phyloP scores from a whole-genome alignment of 495 filamentous ascomycete species.

The Penicillium paradoxum region DNA sequence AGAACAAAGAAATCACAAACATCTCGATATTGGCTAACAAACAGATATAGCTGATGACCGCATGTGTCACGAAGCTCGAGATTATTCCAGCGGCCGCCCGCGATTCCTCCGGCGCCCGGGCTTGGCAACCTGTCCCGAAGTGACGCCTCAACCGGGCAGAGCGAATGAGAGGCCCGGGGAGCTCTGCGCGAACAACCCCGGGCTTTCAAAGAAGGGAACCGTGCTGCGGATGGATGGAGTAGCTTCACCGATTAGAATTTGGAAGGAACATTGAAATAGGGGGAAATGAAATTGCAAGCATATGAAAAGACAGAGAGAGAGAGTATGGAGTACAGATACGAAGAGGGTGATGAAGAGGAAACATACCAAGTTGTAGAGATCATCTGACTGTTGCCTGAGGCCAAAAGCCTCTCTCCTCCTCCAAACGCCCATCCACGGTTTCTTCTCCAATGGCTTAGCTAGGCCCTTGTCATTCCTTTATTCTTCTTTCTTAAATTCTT shows the following conservation, averaged over 20 bases:
- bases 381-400: constrained; percentile 14
- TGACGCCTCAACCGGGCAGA: neutral
- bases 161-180: constrained; percentile 12
- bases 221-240: constrained; percentile 3
- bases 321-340: too few relatives aligned
- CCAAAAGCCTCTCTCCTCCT: neutral
- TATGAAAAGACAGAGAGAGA: neutral
- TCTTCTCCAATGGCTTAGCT: constrained; percentile 2
- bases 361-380: neutral
- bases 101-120: constrained; percentile 2
- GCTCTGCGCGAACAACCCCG: neutral
- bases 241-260: neutral
- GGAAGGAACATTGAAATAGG: neutral
- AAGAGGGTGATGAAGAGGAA: too few relatives aligned
- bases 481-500: neutral
- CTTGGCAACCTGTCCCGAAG: constrained; percentile 17
- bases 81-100: neutral
- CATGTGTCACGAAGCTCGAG: neutral
- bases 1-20: neutral
- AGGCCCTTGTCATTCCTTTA: constrained; percentile 16
- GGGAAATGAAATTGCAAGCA: neutral
- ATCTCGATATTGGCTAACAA: neutral
- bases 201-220: constrained; percentile 11
- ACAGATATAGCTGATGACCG: neutral
- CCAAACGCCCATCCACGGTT: constrained; percentile 7